A percentile compares a stretch with the other conserved stretches of the same genome.
Evolutionary conservation across 2,329 filamentous ascomycete species (phyloP).

Genomic region (Blastomyces parvus): DNA sequence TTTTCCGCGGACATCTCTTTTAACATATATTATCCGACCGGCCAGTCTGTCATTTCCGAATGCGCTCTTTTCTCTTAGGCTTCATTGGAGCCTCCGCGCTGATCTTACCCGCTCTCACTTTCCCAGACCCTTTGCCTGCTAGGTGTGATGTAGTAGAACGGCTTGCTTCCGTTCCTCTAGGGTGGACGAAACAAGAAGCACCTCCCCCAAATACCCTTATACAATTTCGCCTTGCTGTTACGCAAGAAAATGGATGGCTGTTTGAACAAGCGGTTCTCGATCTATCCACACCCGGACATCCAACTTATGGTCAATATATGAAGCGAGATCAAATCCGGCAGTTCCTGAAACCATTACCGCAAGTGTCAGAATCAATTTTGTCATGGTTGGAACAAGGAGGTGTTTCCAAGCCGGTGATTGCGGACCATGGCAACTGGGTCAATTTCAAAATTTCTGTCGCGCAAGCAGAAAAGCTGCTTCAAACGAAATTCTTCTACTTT

Average conservation of each 20-base stretch:
- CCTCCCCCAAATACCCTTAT: slow-evolving; percentile 33
- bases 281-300: slow-evolving; percentile 51
- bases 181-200: slow-evolving; percentile 25
- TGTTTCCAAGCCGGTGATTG: slow-evolving; percentile 38
- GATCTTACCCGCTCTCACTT: neutral
- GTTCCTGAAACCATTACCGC: slow-evolving; percentile 43
- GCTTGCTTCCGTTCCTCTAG: slow-evolving; percentile 23
- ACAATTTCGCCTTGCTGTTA: slow-evolving; percentile 42
- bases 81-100: neutral
- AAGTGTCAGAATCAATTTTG: slow-evolving; percentile 42
- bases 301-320: slow-evolving; percentile 53
- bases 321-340: slow-evolving; percentile 50
- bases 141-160: slow-evolving; percentile 23
- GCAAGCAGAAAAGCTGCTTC: slow-evolving; percentile 47
- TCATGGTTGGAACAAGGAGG: slow-evolving; percentile 48
- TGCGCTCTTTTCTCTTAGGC: neutral
- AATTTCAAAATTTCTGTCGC: slow-evolving; percentile 38
- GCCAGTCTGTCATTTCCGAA: neutral
- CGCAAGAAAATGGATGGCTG: slow-evolving; percentile 39
- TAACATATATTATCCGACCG: neutral
- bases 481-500: slow-evolving; percentile 50
- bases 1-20: neutral
- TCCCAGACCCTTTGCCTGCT: neutral
- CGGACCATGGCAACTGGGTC: slow-evolving; percentile 52
- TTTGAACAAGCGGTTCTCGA: slow-evolving; percentile 53